Evolutionary conservation across 2,329 filamentous ascomycete genomes (phyloP).

Genomic region (Microsporum audouinii): DNA sequence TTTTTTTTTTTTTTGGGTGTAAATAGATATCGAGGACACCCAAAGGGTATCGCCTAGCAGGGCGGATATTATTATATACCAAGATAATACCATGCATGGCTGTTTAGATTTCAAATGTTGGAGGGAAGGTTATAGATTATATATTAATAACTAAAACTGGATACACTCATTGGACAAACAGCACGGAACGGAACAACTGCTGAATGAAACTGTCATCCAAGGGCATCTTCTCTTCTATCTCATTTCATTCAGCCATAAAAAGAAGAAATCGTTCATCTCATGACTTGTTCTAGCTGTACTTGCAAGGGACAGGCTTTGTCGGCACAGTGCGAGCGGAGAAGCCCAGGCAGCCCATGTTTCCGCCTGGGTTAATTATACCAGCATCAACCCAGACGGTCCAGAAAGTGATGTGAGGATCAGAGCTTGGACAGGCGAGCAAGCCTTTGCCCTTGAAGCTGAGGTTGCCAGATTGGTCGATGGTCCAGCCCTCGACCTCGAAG

Average conservation of each 20-base stretch:
- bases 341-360: not conserved
- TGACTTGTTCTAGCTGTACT: not conserved
- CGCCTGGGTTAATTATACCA: not conserved
- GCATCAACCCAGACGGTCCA: not conserved
- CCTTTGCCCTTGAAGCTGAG: not conserved
- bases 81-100: not conserved
- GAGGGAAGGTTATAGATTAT: no score
- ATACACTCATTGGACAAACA: not conserved
- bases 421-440: not conserved
- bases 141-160: not conserved
- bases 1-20: not conserved
- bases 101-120: no score
- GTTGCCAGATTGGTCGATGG: not conserved
- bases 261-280: not conserved
- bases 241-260: not conserved
- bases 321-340: not conserved
- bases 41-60: not conserved
- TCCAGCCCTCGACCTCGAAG: not conserved
- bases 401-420: not conserved
- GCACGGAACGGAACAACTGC: not conserved
- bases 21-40: not conserved
- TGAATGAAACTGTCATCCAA: not conserved
- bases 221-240: not conserved
- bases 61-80: not conserved
- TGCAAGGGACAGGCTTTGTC: not conserved